A percentile compares a stretch with the other conserved stretches of the same genome.
Evolutionary conservation across 441 rosid species (phyloP).

Genomic region (Erodium moschatum): DNA sequence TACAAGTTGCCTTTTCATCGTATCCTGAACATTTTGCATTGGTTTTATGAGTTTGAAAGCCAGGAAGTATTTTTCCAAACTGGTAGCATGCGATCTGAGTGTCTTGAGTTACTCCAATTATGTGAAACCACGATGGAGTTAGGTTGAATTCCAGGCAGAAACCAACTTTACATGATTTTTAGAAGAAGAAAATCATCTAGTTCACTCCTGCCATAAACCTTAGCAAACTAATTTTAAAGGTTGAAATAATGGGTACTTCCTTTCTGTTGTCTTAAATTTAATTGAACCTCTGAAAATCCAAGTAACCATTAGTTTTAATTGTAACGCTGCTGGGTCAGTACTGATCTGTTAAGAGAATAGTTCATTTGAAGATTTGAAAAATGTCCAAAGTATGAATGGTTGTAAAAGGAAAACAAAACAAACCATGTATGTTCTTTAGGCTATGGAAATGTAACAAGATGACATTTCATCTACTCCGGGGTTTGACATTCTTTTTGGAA

Average conservation of each 20-base stretch:
- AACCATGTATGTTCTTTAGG: not conserved
- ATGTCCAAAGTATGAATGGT: not conserved
- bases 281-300: not conserved
- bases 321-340: too few relatives aligned
- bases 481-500: not conserved
- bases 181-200: not conserved
- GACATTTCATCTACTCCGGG: not conserved
- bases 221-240: not conserved
- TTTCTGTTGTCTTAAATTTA: not conserved
- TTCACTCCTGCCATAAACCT: not conserved
- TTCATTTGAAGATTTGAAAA: not conserved
- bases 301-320: not conserved
- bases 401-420: constrained; percentile 4
- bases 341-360: not conserved
- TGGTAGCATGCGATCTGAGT: not conserved
- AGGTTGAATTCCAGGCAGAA: not conserved
- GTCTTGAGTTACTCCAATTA: not conserved
- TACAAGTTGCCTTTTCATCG: not conserved
- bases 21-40: not conserved
- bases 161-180: constrained; percentile 1
- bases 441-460: not conserved
- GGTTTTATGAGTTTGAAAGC: not conserved
- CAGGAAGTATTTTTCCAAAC: not conserved
- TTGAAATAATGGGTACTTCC: not conserved
- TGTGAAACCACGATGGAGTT: not conserved